A percentile compares a stretch with the other conserved stretches of the same genome.
phyloP scores from a whole-genome alignment of 1,139 yeast genomes.

The Blastobotrys malaysiensis region DNA sequence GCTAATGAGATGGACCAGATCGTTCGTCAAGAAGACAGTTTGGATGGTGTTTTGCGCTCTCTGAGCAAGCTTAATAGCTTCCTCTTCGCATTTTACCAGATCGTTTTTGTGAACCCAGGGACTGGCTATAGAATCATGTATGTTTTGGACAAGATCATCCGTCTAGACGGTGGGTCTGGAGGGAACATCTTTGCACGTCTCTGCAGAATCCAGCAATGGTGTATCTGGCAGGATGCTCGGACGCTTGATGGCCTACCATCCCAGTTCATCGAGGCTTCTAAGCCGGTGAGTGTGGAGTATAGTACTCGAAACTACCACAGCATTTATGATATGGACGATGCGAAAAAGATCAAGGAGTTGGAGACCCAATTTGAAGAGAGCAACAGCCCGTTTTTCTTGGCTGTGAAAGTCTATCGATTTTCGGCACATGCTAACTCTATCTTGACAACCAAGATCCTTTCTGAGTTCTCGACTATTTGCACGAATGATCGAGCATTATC shows the following conservation, averaged over 20 bases:
- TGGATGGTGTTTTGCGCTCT: conserved; percentile 18
- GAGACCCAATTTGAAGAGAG: conserved; percentile 22
- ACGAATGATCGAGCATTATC: conserved; percentile 24
- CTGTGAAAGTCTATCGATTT: conserved; percentile 29
- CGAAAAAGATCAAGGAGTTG: conserved; percentile 25
- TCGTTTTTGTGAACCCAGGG: conserved; percentile 28
- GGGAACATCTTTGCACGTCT: conserved; percentile 13
- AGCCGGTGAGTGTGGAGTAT: conserved; percentile 23
- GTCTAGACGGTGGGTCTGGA: background rate
- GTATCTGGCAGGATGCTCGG: conserved; percentile 27
- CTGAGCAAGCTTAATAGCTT: conserved; percentile 21
- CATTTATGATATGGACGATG: conserved; percentile 24
- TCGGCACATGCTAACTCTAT: conserved; percentile 26
- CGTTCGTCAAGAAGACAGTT: conserved; percentile 11
- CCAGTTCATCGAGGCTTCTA: conserved; percentile 22
- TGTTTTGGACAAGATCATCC: conserved; percentile 23
- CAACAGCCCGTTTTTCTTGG: conserved; percentile 16
- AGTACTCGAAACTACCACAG: conserved; percentile 16
- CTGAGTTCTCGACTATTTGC: conserved; percentile 24
- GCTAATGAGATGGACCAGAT: conserved; percentile 8
- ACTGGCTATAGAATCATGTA: conserved; percentile 29
- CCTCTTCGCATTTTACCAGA: conserved; percentile 25
- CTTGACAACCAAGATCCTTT: conserved; percentile 27
- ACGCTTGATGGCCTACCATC: conserved; percentile 17
- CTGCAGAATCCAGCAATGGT: conserved; percentile 25